Conservation (phyloP, 805 yeast species). For the Sugiyamaella americana region DNA sequence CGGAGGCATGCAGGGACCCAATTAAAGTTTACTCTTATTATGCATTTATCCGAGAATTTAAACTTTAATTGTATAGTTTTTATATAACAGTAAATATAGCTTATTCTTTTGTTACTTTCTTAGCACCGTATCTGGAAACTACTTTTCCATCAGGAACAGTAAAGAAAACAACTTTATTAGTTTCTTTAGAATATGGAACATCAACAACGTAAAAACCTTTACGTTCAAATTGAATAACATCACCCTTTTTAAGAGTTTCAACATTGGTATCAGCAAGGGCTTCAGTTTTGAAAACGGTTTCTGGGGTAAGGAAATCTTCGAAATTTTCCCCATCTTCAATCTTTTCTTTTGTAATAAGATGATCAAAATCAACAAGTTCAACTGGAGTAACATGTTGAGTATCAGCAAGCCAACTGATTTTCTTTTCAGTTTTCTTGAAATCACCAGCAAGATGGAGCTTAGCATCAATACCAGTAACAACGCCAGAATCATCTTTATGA, state of each 20-base stretch:
- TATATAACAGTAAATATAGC: no score
- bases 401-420: slow-evolving; percentile 89
- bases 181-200: slow-evolving; percentile 36
- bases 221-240: slow-evolving; percentile 90
- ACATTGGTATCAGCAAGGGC: slow-evolving; percentile 81
- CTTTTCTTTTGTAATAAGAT: slow-evolving; percentile 89
- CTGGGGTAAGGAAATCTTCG: slow-evolving; percentile 83
- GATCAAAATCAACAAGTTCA: slow-evolving; percentile 87
- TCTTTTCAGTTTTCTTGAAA: slow-evolving; percentile 92
- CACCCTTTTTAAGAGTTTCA: slow-evolving; percentile 71
- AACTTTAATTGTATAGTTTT: no score
- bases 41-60: no score
- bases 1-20: no score
- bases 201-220: slow-evolving; percentile 93
- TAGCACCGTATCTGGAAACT: slow-evolving; percentile 68
- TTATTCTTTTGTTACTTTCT: slow-evolving; percentile 26
- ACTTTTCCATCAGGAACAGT: slow-evolving; percentile 95
- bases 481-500: slow-evolving; percentile 49
- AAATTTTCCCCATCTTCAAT: slow-evolving; percentile 90
- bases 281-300: slow-evolving; percentile 73
- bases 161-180: slow-evolving; percentile 61
- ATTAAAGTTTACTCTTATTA: no score
- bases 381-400: slow-evolving; percentile 65
- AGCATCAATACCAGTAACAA: slow-evolving; percentile 62
- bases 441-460: slow-evolving; percentile 90